Evolutionary conservation across 2,329 filamentous ascomycete genomes (phyloP).

Genomic region (Penicillium sp.): DNA sequence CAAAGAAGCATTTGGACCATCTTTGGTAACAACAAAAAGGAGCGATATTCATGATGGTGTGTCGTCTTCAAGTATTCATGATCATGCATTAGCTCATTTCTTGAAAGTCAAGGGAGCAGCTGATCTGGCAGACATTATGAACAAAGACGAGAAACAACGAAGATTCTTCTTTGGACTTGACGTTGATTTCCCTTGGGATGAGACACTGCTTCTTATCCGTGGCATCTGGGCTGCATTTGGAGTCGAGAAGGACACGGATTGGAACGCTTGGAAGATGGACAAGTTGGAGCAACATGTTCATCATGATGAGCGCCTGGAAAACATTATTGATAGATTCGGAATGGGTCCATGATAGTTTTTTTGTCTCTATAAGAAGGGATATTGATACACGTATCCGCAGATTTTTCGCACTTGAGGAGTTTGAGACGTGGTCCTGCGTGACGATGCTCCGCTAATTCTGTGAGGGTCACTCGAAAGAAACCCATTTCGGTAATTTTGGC

Average conservation of each 20-base stretch:
- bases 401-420: too few relatives aligned
- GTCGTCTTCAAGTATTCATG: conserved; percentile 9
- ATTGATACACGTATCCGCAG: too few relatives aligned
- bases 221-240: conserved; percentile 13
- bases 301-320: conserved; percentile 1
- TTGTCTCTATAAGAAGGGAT: too few relatives aligned
- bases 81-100: conserved; percentile 9
- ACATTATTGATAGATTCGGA: conserved; percentile 1
- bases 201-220: conserved; percentile 3
- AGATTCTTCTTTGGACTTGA: conserved; percentile 18
- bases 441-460: too few relatives aligned
- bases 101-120: conserved; percentile 5
- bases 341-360: conserved; percentile 1
- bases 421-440: too few relatives aligned
- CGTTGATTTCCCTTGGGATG: conserved; percentile 10
- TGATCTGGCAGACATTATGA: conserved; percentile 10
- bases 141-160: conserved; percentile 8
- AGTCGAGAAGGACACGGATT: conserved; percentile 4
- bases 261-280: conserved; percentile 8
- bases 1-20: conserved; percentile 11
- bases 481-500: too few relatives aligned
- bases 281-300: conserved; percentile 8
- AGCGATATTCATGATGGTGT: conserved; percentile 6
- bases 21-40: conserved; percentile 14
- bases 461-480: too few relatives aligned